Evolutionary conservation across 306 rosid genomes (phyloP).

Genomic region (Gleditsia sinensis): DNA sequence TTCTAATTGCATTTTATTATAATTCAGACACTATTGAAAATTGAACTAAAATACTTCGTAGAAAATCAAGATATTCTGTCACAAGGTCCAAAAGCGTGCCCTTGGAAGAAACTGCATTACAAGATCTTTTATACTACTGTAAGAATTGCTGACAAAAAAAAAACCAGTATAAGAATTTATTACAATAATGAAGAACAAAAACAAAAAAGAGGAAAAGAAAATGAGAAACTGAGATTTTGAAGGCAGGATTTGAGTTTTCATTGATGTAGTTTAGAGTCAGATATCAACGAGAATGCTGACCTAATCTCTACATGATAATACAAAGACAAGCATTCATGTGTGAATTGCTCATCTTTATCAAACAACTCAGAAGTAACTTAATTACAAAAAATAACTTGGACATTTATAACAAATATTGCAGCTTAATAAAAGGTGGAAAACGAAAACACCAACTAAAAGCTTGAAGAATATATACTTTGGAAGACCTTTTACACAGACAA

Average conservation of each 20-base stretch:
- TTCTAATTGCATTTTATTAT: too few species aligned
- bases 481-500: slow-evolving; percentile 46
- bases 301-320: slow-evolving; percentile 22
- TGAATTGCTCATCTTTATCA: slow-evolving; percentile 42
- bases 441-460: slow-evolving; percentile 54
- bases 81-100: too few species aligned
- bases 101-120: background rate
- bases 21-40: too few species aligned
- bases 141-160: too few species aligned
- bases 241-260: slow-evolving; percentile 23
- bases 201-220: background rate
- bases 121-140: too few species aligned
- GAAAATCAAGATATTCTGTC: too few species aligned
- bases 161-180: background rate
- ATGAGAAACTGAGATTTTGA: background rate
- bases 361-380: slow-evolving; percentile 42
- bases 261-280: background rate
- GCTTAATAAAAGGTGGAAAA: slow-evolving; percentile 43
- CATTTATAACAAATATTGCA: slow-evolving; percentile 34
- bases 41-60: too few species aligned
- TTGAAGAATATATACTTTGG: slow-evolving; percentile 57
- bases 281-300: slow-evolving; percentile 27
- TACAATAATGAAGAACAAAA: background rate
- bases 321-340: slow-evolving; percentile 25
- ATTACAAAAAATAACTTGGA: slow-evolving; percentile 55